A percentile compares a stretch with the other conserved stretches of the same genome.
Conservation (phyloP, 2,329 filamentous ascomycete species). For the Cryphonectria radicalis region DNA sequence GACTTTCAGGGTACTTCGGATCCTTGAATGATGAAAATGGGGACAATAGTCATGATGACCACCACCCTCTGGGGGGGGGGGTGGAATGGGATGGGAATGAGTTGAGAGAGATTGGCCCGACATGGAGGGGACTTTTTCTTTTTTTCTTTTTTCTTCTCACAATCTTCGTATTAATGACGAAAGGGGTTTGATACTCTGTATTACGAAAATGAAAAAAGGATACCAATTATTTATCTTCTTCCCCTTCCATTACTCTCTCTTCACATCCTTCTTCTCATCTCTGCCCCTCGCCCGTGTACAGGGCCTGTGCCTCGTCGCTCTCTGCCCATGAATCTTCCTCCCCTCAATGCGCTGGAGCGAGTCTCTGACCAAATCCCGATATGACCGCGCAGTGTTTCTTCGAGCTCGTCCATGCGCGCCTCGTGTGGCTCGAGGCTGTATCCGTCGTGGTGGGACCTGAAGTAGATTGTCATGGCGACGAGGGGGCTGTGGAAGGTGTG, state of each 20-base stretch:
- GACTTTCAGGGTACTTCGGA: constrained; percentile 38
- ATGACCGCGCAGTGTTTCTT: constrained; percentile 25
- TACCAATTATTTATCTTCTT: background rate
- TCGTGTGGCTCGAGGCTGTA: constrained; percentile 23
- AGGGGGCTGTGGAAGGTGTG: constrained; percentile 22
- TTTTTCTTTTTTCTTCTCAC: too few species aligned
- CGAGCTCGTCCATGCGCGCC: constrained; percentile 25
- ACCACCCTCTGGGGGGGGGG: too few species aligned
- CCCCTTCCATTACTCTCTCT: background rate
- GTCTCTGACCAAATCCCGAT: constrained; percentile 22
- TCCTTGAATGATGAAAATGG: background rate
- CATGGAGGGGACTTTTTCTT: background rate
- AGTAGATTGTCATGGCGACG: constrained; percentile 12
- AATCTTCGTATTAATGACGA: constrained; percentile 16
- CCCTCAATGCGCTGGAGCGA: constrained; percentile 26
- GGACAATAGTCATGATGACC: background rate
- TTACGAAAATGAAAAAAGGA: constrained; percentile 10
- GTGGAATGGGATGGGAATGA: background rate
- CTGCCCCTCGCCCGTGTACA: constrained; percentile 21
- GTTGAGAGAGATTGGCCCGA: background rate
- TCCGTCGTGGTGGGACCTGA: constrained; percentile 19
- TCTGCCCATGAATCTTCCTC: constrained; percentile 21
- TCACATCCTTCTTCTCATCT: constrained; percentile 11
- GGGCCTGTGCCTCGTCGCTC: constrained; percentile 21
- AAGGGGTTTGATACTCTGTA: constrained; percentile 23